These are phyloP conservation scores for Coniochaeta sp. DNA, from an alignment of 2,329 filamentous ascomycete genomes.

Conservation along the genomic window DNA sequence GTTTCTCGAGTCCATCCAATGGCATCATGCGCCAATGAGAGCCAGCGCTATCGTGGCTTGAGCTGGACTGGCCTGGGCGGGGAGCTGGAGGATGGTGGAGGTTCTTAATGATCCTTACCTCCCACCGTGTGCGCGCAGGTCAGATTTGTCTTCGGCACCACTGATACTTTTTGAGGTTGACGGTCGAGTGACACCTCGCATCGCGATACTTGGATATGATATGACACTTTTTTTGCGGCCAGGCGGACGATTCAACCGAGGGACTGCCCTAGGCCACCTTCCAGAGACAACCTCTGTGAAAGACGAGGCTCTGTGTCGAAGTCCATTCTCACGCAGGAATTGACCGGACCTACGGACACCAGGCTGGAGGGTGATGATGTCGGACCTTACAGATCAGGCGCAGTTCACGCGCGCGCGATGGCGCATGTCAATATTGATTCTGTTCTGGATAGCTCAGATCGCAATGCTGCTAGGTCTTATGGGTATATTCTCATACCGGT, in stretches of 20 bases:
- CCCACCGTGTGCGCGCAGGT: background rate
- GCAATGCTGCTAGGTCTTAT: constrained; percentile 35
- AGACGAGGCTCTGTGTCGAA: background rate
- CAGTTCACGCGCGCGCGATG: constrained; percentile 45
- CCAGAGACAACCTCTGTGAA: background rate
- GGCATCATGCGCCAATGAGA: background rate
- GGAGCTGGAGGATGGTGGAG: background rate
- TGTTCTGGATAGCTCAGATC: constrained; percentile 42
- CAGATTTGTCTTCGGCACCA: background rate
- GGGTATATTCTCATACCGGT: constrained; percentile 45
- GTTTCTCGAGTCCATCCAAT: background rate
- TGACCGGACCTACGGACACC: background rate
- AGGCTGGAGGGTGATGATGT: background rate
- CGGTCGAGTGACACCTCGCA: background rate
- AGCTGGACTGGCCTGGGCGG: background rate
- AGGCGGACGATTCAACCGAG: background rate
- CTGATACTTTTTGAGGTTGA: background rate
- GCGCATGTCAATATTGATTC: constrained; percentile 37
- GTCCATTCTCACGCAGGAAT: background rate
- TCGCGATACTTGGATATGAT: background rate
- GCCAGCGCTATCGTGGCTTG: background rate
- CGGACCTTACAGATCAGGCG: constrained; percentile 29
- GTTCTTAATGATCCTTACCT: background rate
- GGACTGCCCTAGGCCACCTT: background rate
- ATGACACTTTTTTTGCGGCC: background rate